Percentiles rank a stretch among this genome's conserved stretches.
Evolutionary conservation across 2,329 filamentous ascomycete genomes (phyloP).

Genomic region (Cladosporium sp.): DNA sequence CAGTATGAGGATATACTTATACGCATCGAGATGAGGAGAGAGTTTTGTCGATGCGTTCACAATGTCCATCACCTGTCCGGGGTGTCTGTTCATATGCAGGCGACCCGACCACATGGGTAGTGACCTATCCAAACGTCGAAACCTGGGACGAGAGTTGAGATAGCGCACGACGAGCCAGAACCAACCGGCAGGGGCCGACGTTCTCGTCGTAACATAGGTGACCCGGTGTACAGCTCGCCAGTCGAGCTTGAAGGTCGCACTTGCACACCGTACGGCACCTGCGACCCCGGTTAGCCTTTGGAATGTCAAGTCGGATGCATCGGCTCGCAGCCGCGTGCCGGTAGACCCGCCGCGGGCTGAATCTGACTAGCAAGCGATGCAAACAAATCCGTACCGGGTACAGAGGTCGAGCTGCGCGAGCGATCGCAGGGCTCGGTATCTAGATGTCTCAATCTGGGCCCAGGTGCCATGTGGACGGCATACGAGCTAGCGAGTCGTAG

Average conservation of each 20-base stretch:
- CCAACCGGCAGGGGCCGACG: slow-evolving; percentile 11
- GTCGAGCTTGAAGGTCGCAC: slow-evolving; percentile 5
- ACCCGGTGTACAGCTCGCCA: slow-evolving; percentile 1
- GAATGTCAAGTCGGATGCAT: slow-evolving; percentile 9
- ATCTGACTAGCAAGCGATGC: background rate
- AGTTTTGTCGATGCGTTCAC: slow-evolving; percentile 4
- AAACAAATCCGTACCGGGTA: slow-evolving; percentile 12
- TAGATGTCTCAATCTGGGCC: background rate
- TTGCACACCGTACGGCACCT: slow-evolving; percentile 13
- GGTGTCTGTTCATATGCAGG: slow-evolving; percentile 8
- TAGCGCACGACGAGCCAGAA: slow-evolving; percentile 1
- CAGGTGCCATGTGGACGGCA: slow-evolving; percentile 10
- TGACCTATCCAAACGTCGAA: slow-evolving; percentile 15
- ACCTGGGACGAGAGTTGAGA: slow-evolving; percentile 8
- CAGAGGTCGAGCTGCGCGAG: slow-evolving; percentile 1
- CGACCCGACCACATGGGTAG: slow-evolving; percentile 15
- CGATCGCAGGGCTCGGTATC: background rate
- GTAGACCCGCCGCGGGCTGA: background rate
- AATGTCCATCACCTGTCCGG: background rate
- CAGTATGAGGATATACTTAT: slow-evolving; percentile 3
- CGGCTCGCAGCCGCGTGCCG: slow-evolving; percentile 8
- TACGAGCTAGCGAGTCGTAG: slow-evolving; percentile 12
- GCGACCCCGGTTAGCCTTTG: slow-evolving; percentile 15
- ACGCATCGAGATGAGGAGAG: background rate
- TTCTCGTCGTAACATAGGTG: slow-evolving; percentile 12